Evolutionary conservation across 768 basidiomycete species (phyloP).

Genomic region (Tulasnella sp.): DNA sequence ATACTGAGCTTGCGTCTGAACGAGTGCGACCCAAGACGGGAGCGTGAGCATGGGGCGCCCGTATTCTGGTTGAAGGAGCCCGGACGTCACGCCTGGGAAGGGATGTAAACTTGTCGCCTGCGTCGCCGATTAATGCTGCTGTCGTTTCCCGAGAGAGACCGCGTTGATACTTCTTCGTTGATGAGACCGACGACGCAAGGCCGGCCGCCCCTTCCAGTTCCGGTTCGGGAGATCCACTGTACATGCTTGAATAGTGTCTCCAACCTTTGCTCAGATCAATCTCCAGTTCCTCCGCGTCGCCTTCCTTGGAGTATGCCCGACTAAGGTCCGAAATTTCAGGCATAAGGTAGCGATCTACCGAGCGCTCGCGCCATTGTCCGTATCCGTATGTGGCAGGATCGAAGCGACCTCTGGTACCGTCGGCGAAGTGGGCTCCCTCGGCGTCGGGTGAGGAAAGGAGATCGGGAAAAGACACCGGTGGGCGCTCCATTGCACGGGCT

Average conservation of each 20-base stretch:
- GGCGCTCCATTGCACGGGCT: not conserved
- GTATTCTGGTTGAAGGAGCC: not conserved
- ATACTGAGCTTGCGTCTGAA: not conserved
- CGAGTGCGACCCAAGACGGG: not conserved
- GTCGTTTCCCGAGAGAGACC: not conserved
- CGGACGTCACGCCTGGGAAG: not conserved
- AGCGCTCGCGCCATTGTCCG: conserved; percentile 20
- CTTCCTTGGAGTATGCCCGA: conserved; percentile 17
- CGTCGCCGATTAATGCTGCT: not conserved
- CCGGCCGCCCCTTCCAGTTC: not conserved
- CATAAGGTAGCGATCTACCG: not conserved
- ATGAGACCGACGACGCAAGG: not conserved
- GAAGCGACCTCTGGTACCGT: not conserved
- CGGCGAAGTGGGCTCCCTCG: not conserved
- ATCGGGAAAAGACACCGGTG: not conserved
- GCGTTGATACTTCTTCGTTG: not conserved
- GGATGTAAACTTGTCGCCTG: not conserved
- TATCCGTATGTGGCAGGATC: conserved; percentile 17
- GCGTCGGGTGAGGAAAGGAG: not conserved
- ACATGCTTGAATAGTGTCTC: conserved; percentile 22
- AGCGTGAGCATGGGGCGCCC: not conserved
- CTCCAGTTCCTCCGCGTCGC: conserved; percentile 26
- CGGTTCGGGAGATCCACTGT: conserved; percentile 16
- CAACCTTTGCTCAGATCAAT: conserved; percentile 26
- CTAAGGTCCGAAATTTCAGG: conserved; percentile 1